Conservation (phyloP, 2,329 filamentous ascomycete species). For the Talaromyces sp. region DNA sequence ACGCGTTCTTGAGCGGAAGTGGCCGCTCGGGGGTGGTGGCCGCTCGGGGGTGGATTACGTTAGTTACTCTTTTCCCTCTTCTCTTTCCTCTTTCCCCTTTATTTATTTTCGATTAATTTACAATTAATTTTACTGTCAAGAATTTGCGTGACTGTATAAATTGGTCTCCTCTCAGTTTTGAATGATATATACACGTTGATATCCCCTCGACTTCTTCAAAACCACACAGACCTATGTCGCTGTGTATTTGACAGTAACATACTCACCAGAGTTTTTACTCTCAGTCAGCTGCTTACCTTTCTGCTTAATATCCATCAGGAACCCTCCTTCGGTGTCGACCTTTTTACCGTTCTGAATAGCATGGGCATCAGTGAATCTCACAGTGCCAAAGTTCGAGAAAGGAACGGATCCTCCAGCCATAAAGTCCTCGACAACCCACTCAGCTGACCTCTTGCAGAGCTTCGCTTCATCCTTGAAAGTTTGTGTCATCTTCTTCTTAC, state of each 20-base stretch:
- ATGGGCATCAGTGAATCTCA: slow-evolving; percentile 5
- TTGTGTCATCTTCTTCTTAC: background rate
- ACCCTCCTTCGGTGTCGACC: background rate
- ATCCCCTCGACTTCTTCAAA: background rate
- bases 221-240: background rate
- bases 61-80: background rate
- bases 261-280: background rate
- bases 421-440: slow-evolving; percentile 11
- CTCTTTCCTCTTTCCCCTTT: background rate
- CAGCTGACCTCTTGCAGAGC: slow-evolving; percentile 5
- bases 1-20: too few species aligned
- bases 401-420: background rate
- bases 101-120: background rate
- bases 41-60: too few species aligned
- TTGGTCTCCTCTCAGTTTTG: background rate
- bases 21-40: too few species aligned
- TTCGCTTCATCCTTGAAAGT: background rate
- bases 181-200: background rate
- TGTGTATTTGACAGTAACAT: background rate
- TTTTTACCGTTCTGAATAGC: background rate
- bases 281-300: background rate
- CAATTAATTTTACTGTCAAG: background rate
- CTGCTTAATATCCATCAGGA: background rate
- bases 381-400: slow-evolving; percentile 8
- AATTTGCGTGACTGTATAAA: too few species aligned